Conservation (phyloP, 805 yeast species). For the Cyberlindnera misumaiensis region DNA sequence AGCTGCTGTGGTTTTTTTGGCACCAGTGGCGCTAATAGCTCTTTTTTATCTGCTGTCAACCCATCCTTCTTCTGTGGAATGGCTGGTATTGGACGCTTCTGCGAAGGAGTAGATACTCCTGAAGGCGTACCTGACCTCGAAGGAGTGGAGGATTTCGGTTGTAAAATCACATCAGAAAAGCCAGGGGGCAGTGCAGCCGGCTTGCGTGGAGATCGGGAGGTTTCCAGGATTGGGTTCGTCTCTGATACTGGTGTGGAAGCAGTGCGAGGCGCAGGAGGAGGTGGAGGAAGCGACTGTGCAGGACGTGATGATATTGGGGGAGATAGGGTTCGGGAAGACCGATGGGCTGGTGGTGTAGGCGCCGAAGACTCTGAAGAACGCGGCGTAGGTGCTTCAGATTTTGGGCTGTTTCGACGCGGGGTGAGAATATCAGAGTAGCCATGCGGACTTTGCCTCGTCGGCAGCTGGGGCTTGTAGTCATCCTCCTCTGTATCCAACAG, state of each 20-base stretch:
- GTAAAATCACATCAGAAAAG: conserved; percentile 25
- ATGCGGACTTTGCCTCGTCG: conserved; percentile 9
- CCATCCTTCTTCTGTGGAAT: conserved; percentile 14
- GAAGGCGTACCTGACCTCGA: conserved; percentile 13
- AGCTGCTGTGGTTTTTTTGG: conserved; percentile 4
- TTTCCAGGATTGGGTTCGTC: too few species aligned
- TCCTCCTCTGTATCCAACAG: conserved; percentile 17
- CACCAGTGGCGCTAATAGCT: neutral
- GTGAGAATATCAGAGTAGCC: conserved; percentile 12
- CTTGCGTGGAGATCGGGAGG: conserved; percentile 21
- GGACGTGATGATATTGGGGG: neutral
- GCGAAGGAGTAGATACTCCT: conserved; percentile 10
- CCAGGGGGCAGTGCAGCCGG: conserved; percentile 31
- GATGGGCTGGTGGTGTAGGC: conserved; percentile 14
- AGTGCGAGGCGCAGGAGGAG: conserved; percentile 1
- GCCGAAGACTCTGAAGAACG: neutral
- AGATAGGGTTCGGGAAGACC: neutral
- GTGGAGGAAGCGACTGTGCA: neutral
- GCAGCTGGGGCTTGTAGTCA: conserved; percentile 15
- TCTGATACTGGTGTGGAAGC: neutral
- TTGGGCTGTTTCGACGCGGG: conserved; percentile 15
- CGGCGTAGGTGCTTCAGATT: conserved; percentile 1
- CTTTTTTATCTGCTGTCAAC: neutral
- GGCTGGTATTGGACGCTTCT: conserved; percentile 12
- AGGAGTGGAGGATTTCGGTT: conserved; percentile 27